Percentiles rank a stretch among this genome's conserved stretches.
These are phyloP conservation scores for Wickerhamiella kurtzmanii DNA, from an alignment of 805 yeast species.

Conservation along the genomic window DNA sequence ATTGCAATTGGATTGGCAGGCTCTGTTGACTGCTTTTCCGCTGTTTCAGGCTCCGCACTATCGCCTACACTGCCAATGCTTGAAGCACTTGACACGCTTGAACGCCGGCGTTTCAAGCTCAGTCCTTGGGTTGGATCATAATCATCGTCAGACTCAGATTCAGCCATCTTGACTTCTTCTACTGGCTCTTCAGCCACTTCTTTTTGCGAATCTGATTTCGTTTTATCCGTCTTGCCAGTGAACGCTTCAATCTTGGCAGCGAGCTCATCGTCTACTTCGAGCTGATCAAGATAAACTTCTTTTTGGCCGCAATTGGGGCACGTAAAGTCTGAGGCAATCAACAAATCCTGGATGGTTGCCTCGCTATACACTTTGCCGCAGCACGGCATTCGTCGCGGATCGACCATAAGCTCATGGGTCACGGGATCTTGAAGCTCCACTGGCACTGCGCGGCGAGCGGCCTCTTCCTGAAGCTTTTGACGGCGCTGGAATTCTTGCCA, in stretches of 20 bases:
- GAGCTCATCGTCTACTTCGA: constrained; percentile 48
- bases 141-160: constrained; percentile 52
- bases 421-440: constrained; percentile 59
- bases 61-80: constrained; percentile 5
- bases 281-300: constrained; percentile 63
- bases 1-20: constrained; percentile 1
- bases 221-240: constrained; percentile 5
- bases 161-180: neutral
- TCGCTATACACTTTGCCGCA: constrained; percentile 48
- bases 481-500: constrained; percentile 81
- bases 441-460: constrained; percentile 35
- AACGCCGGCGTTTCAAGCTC: constrained; percentile 8
- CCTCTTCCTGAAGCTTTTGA: constrained; percentile 32
- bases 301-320: constrained; percentile 77
- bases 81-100: constrained; percentile 3
- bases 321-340: constrained; percentile 71
- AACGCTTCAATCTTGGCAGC: constrained; percentile 40
- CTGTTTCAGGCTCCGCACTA: neutral
- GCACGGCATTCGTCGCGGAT: constrained; percentile 78
- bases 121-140: constrained; percentile 37
- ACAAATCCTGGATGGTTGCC: constrained; percentile 46
- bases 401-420: constrained; percentile 44
- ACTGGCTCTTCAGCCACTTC: constrained; percentile 2
- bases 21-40: neutral
- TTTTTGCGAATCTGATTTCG: constrained; percentile 12